phyloP scores from a whole-genome alignment of 2,329 filamentous ascomycete genomes.

The Lachnellula suecica region DNA sequence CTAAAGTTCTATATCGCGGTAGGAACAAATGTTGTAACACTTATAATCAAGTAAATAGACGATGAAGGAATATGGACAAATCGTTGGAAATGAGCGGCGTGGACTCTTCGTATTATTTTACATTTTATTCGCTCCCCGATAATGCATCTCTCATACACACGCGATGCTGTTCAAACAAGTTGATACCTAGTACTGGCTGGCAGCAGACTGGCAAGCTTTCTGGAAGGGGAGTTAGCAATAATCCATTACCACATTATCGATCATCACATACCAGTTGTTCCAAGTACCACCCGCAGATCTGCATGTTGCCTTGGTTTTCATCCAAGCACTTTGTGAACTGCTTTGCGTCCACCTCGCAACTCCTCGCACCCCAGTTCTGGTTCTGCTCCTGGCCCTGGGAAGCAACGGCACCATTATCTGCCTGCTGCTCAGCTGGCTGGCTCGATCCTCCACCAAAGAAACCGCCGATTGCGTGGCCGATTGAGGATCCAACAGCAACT shows the following conservation, averaged over 20 bases:
- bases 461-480: conserved; percentile 92
- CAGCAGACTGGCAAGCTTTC: conserved; percentile 82
- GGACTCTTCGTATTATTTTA: conserved; percentile 14
- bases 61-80: neutral
- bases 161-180: conserved; percentile 14
- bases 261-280: conserved; percentile 70
- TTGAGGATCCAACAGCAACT: conserved; percentile 92
- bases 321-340: conserved; percentile 96
- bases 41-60: neutral
- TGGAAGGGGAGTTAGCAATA: conserved; percentile 36
- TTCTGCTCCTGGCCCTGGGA: conserved; percentile 53
- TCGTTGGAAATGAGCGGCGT: conserved; percentile 10
- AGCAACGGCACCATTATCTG: conserved; percentile 48
- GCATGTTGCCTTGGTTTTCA: conserved; percentile 89
- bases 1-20: conserved; percentile 17
- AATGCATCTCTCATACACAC: conserved; percentile 11
- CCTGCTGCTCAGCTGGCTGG: conserved; percentile 50
- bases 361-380: conserved; percentile 56
- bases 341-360: conserved; percentile 77
- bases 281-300: conserved; percentile 96
- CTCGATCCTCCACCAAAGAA: conserved; percentile 76
- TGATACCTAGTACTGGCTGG: conserved; percentile 62
- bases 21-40: neutral
- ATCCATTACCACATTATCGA: neutral
- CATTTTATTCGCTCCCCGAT: conserved; percentile 15